Evolutionary conservation across 2,329 filamentous ascomycete genomes (phyloP).

Genomic region (Dothiorella sarmentorum): DNA sequence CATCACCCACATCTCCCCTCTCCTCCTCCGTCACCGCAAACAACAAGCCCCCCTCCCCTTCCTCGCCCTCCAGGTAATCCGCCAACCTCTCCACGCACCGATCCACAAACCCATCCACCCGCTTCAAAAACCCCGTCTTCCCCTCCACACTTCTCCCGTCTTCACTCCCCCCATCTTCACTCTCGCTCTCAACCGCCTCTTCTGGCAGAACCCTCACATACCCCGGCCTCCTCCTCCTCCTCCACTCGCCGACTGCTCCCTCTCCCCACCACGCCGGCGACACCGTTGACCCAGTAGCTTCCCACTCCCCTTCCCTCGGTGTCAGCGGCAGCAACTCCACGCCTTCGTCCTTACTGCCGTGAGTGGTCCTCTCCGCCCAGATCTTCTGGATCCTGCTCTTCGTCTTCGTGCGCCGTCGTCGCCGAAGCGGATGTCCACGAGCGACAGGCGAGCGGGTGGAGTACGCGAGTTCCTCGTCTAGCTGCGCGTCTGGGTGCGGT

Average conservation of each 20-base stretch:
- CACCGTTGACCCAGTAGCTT: not conserved
- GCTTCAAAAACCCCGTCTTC: not conserved
- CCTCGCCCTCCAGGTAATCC: not conserved
- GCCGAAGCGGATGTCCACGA: too few species aligned
- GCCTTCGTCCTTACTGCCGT: not conserved
- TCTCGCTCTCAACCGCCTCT: not conserved
- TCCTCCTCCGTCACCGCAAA: not conserved
- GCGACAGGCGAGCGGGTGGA: not conserved
- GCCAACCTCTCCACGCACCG: not conserved
- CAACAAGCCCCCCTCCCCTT: not conserved
- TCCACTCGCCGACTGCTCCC: not conserved
- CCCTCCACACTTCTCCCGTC: not conserved
- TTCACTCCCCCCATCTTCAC: too few species aligned
- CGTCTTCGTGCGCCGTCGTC: not conserved
- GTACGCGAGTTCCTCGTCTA: too few species aligned
- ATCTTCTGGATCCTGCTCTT: not conserved
- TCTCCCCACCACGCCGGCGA: not conserved
- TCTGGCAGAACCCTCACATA: too few species aligned
- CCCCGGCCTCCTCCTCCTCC: not conserved
- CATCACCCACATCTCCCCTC: not conserved
- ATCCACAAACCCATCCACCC: not conserved
- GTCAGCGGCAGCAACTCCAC: not conserved
- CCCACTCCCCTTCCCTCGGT: not conserved
- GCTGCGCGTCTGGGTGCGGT: not conserved
- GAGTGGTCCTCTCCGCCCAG: not conserved